Conservation (phyloP, 306 rosid species). For the Malus orientalis region DNA sequence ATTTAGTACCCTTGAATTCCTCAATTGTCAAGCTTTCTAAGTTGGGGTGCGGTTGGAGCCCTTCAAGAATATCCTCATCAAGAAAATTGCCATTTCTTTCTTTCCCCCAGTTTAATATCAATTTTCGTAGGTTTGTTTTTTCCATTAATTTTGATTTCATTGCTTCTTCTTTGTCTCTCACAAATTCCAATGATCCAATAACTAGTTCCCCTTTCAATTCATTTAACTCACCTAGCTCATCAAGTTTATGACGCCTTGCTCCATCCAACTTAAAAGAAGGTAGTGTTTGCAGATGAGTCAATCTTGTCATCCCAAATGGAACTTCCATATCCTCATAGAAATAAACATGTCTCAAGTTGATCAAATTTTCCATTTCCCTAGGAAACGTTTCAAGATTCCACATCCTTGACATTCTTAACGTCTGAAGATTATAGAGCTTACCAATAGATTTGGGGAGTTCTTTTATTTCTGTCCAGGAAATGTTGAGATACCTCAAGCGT, state of each 20-base stretch:
- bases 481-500: neutral
- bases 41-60: neutral
- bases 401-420: neutral
- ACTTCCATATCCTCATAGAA: rapidly evolving
- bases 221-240: neutral
- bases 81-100: too few species aligned
- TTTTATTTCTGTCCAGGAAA: rapidly evolving
- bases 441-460: neutral
- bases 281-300: too few species aligned
- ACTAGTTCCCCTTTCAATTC: neutral
- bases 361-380: too few species aligned
- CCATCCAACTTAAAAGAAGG: neutral
- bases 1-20: neutral
- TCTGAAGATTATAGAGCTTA: too few species aligned
- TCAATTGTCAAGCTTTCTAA: neutral
- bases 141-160: neutral
- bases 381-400: too few species aligned
- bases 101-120: neutral
- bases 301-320: too few species aligned
- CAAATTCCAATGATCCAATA: neutral
- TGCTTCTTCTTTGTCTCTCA: neutral
- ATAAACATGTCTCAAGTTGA: too few species aligned
- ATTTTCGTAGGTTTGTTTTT: neutral
- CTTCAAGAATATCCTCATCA: neutral
- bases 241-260: neutral